Percentiles rank a stretch among this genome's conserved stretches.
Conservation (phyloP, 2,329 filamentous ascomycete species). For the Fusarium tricinctum region DNA sequence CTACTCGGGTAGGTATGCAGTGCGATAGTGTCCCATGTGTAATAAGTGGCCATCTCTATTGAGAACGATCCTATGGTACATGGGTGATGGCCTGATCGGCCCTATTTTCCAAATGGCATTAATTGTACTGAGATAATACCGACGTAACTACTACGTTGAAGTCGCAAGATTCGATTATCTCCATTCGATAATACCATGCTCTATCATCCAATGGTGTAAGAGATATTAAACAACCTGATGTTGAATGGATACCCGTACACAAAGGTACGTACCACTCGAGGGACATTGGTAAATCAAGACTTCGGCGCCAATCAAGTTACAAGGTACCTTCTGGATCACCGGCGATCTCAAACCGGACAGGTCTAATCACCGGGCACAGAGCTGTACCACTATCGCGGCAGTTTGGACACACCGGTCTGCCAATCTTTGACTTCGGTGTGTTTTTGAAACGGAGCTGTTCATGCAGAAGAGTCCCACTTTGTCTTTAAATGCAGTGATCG, state of each 20-base stretch:
- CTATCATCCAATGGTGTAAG: too few species aligned
- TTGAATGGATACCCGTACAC: neutral
- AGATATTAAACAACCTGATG: too few species aligned
- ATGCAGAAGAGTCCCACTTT: neutral
- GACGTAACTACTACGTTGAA: too few species aligned
- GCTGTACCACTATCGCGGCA: neutral
- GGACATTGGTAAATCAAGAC: neutral
- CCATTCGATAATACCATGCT: too few species aligned
- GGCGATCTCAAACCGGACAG: neutral
- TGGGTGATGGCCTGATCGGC: too few species aligned
- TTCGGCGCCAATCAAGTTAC: neutral
- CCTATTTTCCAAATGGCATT: neutral
- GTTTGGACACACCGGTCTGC: neutral
- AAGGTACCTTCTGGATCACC: neutral
- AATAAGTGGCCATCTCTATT: neutral
- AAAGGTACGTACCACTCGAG: neutral
- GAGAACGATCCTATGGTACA: neutral
- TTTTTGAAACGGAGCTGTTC: neutral
- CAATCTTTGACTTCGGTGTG: conserved; percentile 8
- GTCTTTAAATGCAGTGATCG: conserved; percentile 9
- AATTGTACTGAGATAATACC: too few species aligned
- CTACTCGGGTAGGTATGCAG: neutral
- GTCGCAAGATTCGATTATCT: too few species aligned
- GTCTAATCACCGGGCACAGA: neutral
- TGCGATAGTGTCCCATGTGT: neutral